phyloP scores from a whole-genome alignment of 352 stramenopile genomes.

The Phytophthora uliginosa region DNA sequence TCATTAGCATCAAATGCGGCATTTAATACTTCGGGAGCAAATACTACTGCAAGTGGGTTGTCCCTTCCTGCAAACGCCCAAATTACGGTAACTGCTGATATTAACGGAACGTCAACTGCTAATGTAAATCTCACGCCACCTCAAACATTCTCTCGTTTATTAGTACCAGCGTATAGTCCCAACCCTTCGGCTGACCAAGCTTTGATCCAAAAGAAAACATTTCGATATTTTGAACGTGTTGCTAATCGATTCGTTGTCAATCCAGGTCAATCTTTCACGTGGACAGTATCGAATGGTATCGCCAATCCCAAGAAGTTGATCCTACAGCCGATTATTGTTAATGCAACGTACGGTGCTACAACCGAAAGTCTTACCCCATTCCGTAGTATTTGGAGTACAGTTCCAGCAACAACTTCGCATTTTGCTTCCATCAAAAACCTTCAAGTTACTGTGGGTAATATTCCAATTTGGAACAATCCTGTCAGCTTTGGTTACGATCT shows the following conservation, averaged over 20 bases:
- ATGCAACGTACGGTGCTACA: conserved; percentile 17
- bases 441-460: not conserved
- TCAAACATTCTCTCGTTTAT: conserved; percentile 16
- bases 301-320: not conserved
- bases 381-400: conserved; percentile 16
- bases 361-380: too few species aligned
- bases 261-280: not conserved
- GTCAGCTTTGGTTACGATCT: not conserved
- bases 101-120: conserved; percentile 16
- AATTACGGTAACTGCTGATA: conserved; percentile 11
- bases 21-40: too few species aligned
- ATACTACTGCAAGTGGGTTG: too few species aligned
- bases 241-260: conserved; percentile 23
- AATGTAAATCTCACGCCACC: conserved; percentile 6
- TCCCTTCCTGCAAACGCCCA: not conserved
- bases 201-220: not conserved
- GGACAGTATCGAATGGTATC: too few species aligned
- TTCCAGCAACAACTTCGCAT: conserved; percentile 25
- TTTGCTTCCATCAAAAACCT: conserved; percentile 6
- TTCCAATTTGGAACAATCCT: conserved; percentile 1
- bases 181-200: conserved; percentile 22
- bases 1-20: too few species aligned
- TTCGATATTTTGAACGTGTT: conserved; percentile 28
- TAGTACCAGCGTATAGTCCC: conserved; percentile 15
- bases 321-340: not conserved